Evolutionary conservation across 345 rosid species (phyloP), one percentile per base, ranked within the genome.

Genomic region (Nasturtium officinale): DNA sequence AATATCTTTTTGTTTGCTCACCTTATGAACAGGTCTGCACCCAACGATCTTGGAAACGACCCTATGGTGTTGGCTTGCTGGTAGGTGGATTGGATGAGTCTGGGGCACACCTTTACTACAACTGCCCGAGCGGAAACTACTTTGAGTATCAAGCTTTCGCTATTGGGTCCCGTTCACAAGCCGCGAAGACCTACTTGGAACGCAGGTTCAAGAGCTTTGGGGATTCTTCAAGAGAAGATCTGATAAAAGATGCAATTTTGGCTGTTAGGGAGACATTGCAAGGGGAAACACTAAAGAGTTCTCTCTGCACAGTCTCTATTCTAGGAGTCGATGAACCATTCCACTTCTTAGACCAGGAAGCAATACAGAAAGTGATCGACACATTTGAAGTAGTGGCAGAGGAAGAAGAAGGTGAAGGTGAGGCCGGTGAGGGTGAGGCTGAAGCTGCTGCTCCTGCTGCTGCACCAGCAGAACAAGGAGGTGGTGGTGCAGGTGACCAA

Each of bases 121-220:
- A 91, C 80, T 95, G 99, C 75, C 99, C 99, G 4, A 95, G 99
- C 16, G 99, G 99, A 69, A 95, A 90, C 87, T 95, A 95, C 83
- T 95, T 91, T 15, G 99, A 95, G 73, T 95, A 91, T 66, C 97
- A 95, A 78, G 96, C 97, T 71, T 95, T 95, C 76, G 98, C 99
- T 38, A 91, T 95, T 4, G 98, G 98, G 15, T 95, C 99, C 38
- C 96, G 99, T 65, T 95, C 99, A 38, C 99, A 95, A 82, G 99
- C 98, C 60, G 98, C 99, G 59, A 95, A 95, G 76, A 95, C 99
- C 29, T 95, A 90, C 78, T 81, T 95, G 85, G 98, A 95, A 65
- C 97, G 98, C 50, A 85, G 82, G 79, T 95, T 86, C 58, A 84
- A 88, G 83, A 85, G 78, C 77, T 95, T 95, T 50, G 71, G 16